Base-by-base conservation (phyloP, 1,139 yeast species). In the Candida glucosophila region DNA sequence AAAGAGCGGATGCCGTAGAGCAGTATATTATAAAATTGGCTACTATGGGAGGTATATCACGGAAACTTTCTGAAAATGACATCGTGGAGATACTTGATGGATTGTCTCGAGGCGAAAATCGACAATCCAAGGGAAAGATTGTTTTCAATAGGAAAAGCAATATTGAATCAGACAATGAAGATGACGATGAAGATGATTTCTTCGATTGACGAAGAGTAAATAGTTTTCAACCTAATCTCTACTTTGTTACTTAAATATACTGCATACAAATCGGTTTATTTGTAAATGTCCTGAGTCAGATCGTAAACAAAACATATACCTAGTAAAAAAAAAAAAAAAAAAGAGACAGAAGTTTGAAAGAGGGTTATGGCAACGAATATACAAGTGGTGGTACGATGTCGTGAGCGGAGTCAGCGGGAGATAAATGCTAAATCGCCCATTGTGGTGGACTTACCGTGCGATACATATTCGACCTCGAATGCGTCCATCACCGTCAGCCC, bases 1-100 rank as follows among this genome's bases (percentile, higher is more conserved):
- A 90, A 31, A 65, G 97, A 28, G 97, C 95, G 1, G 69, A 72
- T 25, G 82, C 83, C 5, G 96, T 88, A n/a, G 97, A 90, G 46
- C 77, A 78, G 36, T 73, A 88, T 44, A 56, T 90, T 24, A 54
- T 80, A 18, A 73, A 77, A 39, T 55, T 88, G 50, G 82, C 78
- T n/a, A 73, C 76, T 29, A 66, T 79, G 42, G 97, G 97, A 1
- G 83, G 80, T 33, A 60, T 88, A 23, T 65, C 73, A 28, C 68
- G 75, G 33, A 82, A 83, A 47, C 62, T 90, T 18, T 60, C 68
- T 5, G 98, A 90, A 47, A 63, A 67, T 20, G 95, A 86, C 37
- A 67, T 90, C 32, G 95, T 86, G 15, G 78, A 76, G 34, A 73
- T 90, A 26, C 62, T 90, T 39, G 86, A 85, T 44, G 88, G 88